These are phyloP conservation scores for Penicillium sp. DNA, from an alignment of 2,329 filamentous ascomycete genomes.

Conservation along the genomic window DNA sequence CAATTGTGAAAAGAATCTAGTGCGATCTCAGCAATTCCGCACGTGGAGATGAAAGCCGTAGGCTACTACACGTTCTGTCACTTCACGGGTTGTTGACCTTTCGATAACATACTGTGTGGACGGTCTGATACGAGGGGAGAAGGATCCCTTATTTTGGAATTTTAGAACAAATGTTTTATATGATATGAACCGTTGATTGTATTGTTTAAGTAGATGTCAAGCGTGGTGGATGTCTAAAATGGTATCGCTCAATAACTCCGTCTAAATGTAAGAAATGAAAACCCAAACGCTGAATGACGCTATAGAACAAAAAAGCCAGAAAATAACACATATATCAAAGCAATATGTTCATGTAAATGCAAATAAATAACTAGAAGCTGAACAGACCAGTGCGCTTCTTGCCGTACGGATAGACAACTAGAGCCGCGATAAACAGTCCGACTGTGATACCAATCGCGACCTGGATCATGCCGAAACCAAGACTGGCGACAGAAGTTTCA, in stretches of 20 bases:
- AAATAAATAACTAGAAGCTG: conserved; percentile 37
- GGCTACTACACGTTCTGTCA: too few relatives aligned
- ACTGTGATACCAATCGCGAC: conserved; percentile 52
- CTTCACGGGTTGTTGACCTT: too few relatives aligned
- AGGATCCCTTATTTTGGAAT: neutral
- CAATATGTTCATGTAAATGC: conserved; percentile 1
- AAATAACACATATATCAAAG: neutral
- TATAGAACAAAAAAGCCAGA: neutral
- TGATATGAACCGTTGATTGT: neutral
- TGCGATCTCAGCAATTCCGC: too few relatives aligned
- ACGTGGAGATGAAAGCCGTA: too few relatives aligned
- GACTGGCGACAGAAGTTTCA: conserved; percentile 45
- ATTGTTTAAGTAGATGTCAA: neutral
- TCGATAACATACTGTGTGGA: too few relatives aligned
- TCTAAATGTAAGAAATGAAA: conserved; percentile 3
- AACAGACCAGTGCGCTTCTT: conserved; percentile 51
- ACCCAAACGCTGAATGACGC: conserved; percentile 5
- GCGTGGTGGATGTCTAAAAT: neutral
- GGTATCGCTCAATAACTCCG: conserved; percentile 1
- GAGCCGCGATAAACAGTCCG: conserved; percentile 48
- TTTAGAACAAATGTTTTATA: neutral
- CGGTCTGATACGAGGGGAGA: neutral
- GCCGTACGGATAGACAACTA: conserved; percentile 50
- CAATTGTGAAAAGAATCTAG: too few relatives aligned
- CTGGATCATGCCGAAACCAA: conserved; percentile 51